Evolutionary conservation across 805 yeast species (phyloP), one percentile per base, ranked within the genome.

Genomic region (Yarrowia sp.): DNA sequence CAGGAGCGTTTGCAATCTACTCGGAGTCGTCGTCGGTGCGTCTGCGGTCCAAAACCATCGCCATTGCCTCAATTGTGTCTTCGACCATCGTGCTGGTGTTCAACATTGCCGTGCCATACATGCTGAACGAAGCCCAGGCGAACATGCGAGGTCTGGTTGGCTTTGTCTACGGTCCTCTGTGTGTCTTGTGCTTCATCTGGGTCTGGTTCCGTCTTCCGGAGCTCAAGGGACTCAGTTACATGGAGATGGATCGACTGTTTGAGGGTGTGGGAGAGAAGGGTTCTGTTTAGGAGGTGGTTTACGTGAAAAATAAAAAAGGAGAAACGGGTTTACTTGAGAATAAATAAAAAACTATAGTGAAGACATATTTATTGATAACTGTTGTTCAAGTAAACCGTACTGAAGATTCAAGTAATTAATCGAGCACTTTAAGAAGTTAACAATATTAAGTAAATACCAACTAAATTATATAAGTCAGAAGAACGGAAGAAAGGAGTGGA

Each of bases 201-300:
- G 76, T 79, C 47, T 81, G 76, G 74, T 82, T 84, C 74, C 82
- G 84, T 60, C 77, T 86, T 63, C 90, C 91, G 9, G 91, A 87
- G 74, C 84, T 89, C 34, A 79, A 79, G 70, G 83, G 81, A 61
- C 81, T 87, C 74, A 85, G 89, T 0, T 85, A 80, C 73, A 88
- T 86, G 61, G 90, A 87, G 73, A 77, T 87, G 73, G 90, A 86
- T 75, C 77, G 79, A 65, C 76, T 87, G 78, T 87, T 86, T 76
- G 36, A 34, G 38, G 52, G 52, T 14, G 10, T 24, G 33, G 44
- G 19, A 9, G 38, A 36, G 38, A 36, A 36, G 38, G 13, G 38
- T 12, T 2, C 10, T 36, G 43, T 39, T 39, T 39, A 39, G 42
- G n/a, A n/a, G n/a, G n/a, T n/a, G n/a, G n/a, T n/a, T n/a, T n/a